phyloP scores from a whole-genome alignment of 2,329 filamentous ascomycete species.

The Stylonectria norvegica region DNA sequence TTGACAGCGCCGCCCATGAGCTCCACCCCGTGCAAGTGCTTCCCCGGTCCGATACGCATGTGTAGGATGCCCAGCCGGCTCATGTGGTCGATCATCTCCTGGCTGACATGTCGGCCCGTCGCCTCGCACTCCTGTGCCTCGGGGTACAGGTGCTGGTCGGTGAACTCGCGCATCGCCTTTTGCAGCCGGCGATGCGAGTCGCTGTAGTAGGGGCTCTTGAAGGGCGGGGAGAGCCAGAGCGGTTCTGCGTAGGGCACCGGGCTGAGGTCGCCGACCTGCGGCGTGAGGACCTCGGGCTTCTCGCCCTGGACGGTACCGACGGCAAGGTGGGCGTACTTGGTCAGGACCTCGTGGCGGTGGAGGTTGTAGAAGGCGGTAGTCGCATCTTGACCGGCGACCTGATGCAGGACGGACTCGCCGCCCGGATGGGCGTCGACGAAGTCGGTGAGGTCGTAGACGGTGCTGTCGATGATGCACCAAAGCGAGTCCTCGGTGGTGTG shows the following conservation, averaged over 20 bases:
- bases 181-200: conserved; percentile 69
- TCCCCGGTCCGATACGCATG: conserved; percentile 80
- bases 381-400: conserved; percentile 78
- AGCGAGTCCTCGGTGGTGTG: conserved; percentile 73
- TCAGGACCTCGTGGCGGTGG: conserved; percentile 83
- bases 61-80: conserved; percentile 69
- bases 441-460: conserved; percentile 82
- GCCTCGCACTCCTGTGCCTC: conserved; percentile 75
- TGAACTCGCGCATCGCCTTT: conserved; percentile 68
- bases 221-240: conserved; percentile 73
- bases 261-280: conserved; percentile 67
- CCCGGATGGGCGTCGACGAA: conserved; percentile 84
- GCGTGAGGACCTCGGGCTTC: conserved; percentile 68
- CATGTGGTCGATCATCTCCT: conserved; percentile 75
- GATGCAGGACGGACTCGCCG: conserved; percentile 72
- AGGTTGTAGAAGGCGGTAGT: conserved; percentile 88
- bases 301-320: conserved; percentile 75
- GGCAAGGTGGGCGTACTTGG: conserved; percentile 71
- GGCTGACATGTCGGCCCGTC: conserved; percentile 67
- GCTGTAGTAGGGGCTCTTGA: conserved; percentile 77
- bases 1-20: conserved; percentile 67
- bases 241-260: conserved; percentile 81
- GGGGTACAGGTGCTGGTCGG: conserved; percentile 65
- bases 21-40: conserved; percentile 70
- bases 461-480: conserved; percentile 83